Evolutionary conservation across 2,329 filamentous ascomycete genomes (phyloP), one percentile per base, ranked within the genome.

Genomic region (Neonectria magnoliae): DNA sequence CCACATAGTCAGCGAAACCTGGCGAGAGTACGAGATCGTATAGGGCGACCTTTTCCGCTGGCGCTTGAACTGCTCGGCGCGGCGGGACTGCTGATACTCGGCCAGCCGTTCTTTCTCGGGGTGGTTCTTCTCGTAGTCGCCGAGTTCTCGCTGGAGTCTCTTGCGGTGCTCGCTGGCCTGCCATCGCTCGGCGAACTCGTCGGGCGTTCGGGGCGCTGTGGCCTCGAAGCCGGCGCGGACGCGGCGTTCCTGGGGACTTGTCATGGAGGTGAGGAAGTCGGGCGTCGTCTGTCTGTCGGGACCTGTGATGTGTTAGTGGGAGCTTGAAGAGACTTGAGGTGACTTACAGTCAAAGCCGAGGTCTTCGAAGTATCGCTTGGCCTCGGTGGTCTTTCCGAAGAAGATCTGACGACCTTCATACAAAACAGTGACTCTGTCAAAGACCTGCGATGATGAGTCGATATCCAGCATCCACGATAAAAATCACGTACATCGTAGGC

Each of bases 361-460:
- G 0, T 83, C 78, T 63, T 88, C 80, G 71, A 92, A 92, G 74
- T 89, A 92, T 4, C 79, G 72, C 67, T 85, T 89, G 0, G 90
- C 90, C 2, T 85, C 80, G 3, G 81, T 78, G 0, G 83, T 84
- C 4, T 79, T 81, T 2, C 90, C 90, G 68, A 90, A 92, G 78
- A 85, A 92, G 58, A 91, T 88, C 70, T 91, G 89, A 57, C 87
- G 84, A 1, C 90, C 90, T 65, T 91, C 87, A 71, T 92, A 90
- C 1, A 92, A 80, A 0, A 93, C 82, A 2, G 90, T 81, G 0
- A 89, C 90, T 68, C 91, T 91, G 77, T 92, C 89, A 67, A 92
- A 91, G 0, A 88, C 71, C 69, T 85, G 79, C 75, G 81, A 84
- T 66, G 88, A 87, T 62, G 47, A 71, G 66, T 31, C 16, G 9